These are phyloP conservation scores for Apiospora kogelbergensis DNA, from an alignment of 2,329 filamentous ascomycete species.

Conservation along the genomic window DNA sequence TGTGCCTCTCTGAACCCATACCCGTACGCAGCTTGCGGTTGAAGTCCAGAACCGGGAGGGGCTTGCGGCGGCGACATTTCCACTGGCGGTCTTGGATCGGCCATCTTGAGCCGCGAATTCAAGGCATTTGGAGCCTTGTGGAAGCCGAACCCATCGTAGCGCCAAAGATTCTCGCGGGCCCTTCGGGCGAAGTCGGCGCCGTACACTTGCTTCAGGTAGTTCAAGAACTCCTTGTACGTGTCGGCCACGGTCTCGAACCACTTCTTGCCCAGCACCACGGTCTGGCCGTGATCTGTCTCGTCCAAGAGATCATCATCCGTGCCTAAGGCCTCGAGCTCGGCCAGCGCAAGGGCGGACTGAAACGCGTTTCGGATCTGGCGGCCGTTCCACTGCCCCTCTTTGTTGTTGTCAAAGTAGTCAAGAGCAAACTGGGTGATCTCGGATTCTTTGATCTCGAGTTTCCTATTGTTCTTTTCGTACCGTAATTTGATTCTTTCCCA, in stretches of 20 bases:
- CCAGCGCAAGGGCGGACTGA: constrained; percentile 12
- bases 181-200: not conserved
- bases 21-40: not conserved
- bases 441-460: not conserved
- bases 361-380: constrained; percentile 17
- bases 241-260: not conserved
- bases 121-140: not conserved
- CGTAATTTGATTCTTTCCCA: constrained; percentile 14
- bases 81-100: not conserved
- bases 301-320: not conserved
- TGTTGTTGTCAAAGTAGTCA: not conserved
- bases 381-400: constrained; percentile 10
- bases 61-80: not conserved
- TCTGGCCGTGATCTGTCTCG: not conserved
- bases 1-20: not conserved
- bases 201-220: constrained; percentile 1
- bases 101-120: not conserved
- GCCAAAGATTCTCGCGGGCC: constrained; percentile 1
- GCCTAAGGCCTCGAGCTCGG: not conserved
- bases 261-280: not conserved
- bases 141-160: not conserved
- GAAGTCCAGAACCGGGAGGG: not conserved
- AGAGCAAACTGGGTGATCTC: constrained; percentile 10
- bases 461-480: constrained; percentile 13
- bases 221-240: not conserved